Base-by-base conservation (phyloP, 2,329 filamentous ascomycete species). In the Ceratocystis huliohia region DNA sequence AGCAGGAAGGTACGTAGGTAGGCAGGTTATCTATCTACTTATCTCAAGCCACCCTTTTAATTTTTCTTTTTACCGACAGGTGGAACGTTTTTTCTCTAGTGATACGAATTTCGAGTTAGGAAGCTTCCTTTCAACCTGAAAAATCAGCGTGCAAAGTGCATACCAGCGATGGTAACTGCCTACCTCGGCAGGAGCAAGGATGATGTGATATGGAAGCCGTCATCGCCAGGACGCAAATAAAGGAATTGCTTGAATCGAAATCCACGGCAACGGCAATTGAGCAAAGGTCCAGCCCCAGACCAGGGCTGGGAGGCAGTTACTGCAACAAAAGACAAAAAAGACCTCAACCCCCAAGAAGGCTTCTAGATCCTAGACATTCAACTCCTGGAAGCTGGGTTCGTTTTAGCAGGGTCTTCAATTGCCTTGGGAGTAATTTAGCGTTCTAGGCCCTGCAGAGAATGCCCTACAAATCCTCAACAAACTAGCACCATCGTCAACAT, bases 181-280 rank as follows among this genome's bases (percentile, higher is more conserved):
- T 67, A 20, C 50, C 66, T 65, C 63, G 37, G 65, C 53, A 46
- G 45, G 22, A 17, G 46, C 66, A 67, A 50, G 63, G 63, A 67
- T 67, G 10, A 28, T 56, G 45, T 45, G 44, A 50, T 57, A 56
- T 13, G 20, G 48, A 22, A 20, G 3, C 37, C 37, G 37, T 41
- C 37, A 41, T 41, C 37, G 37, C 37, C 10, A 41, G 37, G 15
- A 15, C n/a, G 6, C 48, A 57, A 33, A 30, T 30, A 57, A 15
- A 57, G 22, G 28, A 59, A 30, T 37, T 59, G 56, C 56, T 8
- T 25, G n/a, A 37, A 59, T n/a, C 2, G 56, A 61, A 67, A 22
- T 50, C 30, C 30, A 59, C 28, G 15, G 56, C 56, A 59, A 59
- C 56, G 28, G 25, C 56, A 59, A 59, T 37, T 59, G 25, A 33